Evolutionary conservation across 1,139 yeast species (phyloP).

Genomic region (Kurtzmaniella natalensis): DNA sequence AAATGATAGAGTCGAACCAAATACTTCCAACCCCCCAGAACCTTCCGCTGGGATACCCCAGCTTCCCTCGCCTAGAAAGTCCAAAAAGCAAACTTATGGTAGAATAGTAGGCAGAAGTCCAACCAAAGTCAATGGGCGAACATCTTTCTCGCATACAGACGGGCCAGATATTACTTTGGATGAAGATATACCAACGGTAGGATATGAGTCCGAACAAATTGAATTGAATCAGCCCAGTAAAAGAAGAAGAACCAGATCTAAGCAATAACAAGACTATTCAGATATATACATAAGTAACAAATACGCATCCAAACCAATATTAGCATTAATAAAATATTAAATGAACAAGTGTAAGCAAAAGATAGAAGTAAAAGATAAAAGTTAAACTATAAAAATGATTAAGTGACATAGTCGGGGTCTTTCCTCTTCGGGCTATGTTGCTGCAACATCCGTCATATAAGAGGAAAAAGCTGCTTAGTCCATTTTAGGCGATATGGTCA

Average conservation of each 20-base stretch:
- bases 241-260: neutral
- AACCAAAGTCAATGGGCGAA: neutral
- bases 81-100: constrained; percentile 30
- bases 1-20: constrained; percentile 13
- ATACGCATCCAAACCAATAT: too few relatives aligned
- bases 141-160: neutral
- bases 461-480: too few relatives aligned
- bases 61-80: constrained; percentile 40
- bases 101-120: constrained; percentile 21
- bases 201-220: constrained; percentile 7
- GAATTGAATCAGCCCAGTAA: constrained; percentile 5
- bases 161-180: constrained; percentile 5
- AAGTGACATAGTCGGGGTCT: too few relatives aligned
- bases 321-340: too few relatives aligned
- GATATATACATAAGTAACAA: too few relatives aligned
- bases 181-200: constrained; percentile 6
- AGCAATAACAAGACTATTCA: neutral
- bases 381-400: too few relatives aligned
- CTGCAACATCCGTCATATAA: too few relatives aligned
- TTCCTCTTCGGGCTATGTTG: too few relatives aligned
- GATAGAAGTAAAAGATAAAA: too few relatives aligned
- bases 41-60: constrained; percentile 8
- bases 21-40: constrained; percentile 5
- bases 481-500: too few relatives aligned
- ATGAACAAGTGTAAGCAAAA: too few relatives aligned